Evolutionary conservation across 805 yeast species (phyloP).

Genomic region (Wickerhamomyces queroliae): DNA sequence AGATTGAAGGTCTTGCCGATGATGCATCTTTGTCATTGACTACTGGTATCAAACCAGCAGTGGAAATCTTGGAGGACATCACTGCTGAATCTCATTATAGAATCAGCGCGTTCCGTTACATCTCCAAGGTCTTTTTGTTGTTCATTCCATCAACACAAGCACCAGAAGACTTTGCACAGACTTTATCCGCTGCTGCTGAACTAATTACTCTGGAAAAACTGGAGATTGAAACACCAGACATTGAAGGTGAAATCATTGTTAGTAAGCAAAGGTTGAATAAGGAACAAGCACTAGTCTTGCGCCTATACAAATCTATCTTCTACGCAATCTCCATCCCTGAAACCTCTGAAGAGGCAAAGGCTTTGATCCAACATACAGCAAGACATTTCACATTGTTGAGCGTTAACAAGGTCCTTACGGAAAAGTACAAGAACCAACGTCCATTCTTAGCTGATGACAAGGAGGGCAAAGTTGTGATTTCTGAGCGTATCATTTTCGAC

Average conservation of each 20-base stretch:
- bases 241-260: slow-evolving; percentile 36
- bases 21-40: slow-evolving; percentile 73
- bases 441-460: slow-evolving; percentile 71
- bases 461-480: slow-evolving; percentile 68
- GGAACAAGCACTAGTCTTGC: slow-evolving; percentile 61
- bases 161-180: slow-evolving; percentile 33
- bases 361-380: slow-evolving; percentile 57
- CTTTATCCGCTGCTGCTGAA: slow-evolving; percentile 45
- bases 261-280: slow-evolving; percentile 46
- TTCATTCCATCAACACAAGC: slow-evolving; percentile 43
- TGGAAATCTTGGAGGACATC: slow-evolving; percentile 66
- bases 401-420: slow-evolving; percentile 65
- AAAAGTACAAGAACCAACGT: slow-evolving; percentile 60
- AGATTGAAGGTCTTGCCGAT: slow-evolving; percentile 59
- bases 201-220: slow-evolving; percentile 32
- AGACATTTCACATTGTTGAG: slow-evolving; percentile 78
- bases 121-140: slow-evolving; percentile 59
- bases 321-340: slow-evolving; percentile 73
- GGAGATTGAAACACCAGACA: slow-evolving; percentile 22
- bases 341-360: slow-evolving; percentile 58
- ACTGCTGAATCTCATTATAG: slow-evolving; percentile 55
- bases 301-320: slow-evolving; percentile 65
- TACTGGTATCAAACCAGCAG: slow-evolving; percentile 76
- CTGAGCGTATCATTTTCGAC: slow-evolving; percentile 63
- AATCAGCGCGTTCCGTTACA: slow-evolving; percentile 69